Conservation (phyloP, 1,284 basidiomycete species). For the Moesziomyces globuligerus region DNA sequence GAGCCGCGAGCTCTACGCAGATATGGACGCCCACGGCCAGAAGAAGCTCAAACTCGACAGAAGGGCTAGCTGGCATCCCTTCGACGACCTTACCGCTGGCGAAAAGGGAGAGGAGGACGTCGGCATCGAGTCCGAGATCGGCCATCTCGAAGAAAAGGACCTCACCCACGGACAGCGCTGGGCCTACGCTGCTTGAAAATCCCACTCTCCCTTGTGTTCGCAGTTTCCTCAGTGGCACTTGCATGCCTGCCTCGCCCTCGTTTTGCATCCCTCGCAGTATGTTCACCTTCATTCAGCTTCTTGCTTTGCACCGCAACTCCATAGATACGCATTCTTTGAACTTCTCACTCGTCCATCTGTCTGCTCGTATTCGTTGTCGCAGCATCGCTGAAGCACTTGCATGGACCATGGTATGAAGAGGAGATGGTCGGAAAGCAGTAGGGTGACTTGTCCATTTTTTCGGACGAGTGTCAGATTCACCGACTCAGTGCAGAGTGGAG, state of each 20-base stretch:
- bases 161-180: slow-evolving; percentile 55
- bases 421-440: no score
- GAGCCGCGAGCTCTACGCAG: slow-evolving; percentile 40
- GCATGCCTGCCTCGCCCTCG: no score
- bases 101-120: slow-evolving; percentile 66
- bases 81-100: slow-evolving; percentile 60
- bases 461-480: no score
- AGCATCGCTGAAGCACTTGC: no score
- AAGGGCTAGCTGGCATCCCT: slow-evolving; percentile 59
- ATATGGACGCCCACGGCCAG: slow-evolving; percentile 18
- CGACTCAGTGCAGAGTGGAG: no score
- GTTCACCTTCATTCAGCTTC: not conserved
- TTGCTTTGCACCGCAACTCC: no score
- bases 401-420: no score
- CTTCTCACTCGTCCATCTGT: no score
- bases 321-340: no score
- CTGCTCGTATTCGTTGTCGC: no score
- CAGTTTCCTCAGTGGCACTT: no score
- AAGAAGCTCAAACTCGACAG: slow-evolving; percentile 29
- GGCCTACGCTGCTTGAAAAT: slow-evolving; percentile 51
- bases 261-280: not conserved
- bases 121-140: slow-evolving; percentile 63
- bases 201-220: not conserved
- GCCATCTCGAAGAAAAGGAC: slow-evolving; percentile 59
- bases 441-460: no score